phyloP scores from a whole-genome alignment of 1,284 basidiomycete genomes.

The Fomitopsis pinicola region DNA sequence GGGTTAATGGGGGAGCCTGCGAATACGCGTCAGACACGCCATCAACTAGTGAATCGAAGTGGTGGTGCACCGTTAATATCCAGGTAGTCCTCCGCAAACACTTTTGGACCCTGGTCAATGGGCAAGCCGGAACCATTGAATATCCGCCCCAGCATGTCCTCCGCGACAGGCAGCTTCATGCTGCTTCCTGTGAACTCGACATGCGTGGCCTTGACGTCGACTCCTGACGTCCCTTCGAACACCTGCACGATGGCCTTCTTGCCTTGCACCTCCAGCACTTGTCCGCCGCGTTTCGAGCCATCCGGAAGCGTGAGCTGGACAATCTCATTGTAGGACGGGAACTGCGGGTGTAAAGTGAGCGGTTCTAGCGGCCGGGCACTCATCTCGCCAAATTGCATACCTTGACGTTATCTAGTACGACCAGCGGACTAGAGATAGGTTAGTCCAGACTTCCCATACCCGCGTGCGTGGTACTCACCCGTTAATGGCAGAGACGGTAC shows the following conservation, averaged over 20 bases:
- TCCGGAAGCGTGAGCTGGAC: conserved; percentile 96
- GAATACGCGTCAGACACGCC: conserved; percentile 8
- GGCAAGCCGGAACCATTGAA: conserved; percentile 99
- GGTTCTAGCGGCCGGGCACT: neutral
- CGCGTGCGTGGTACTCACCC: conserved; percentile 53
- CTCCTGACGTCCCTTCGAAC: conserved; percentile 97
- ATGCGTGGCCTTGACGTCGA: conserved; percentile 96
- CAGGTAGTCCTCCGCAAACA: conserved; percentile 98
- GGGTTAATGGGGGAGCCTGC: conserved; percentile 98
- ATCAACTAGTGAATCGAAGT: neutral
- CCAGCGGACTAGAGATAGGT: conserved; percentile 70
- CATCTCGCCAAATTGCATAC: conserved; percentile 35
- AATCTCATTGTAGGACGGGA: conserved; percentile 99
- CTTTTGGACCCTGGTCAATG: conserved; percentile 98
- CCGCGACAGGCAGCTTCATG: conserved; percentile 99
- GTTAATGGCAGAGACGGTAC: conserved; percentile 95
- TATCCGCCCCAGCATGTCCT: conserved; percentile 98
- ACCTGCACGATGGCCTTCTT: conserved; percentile 99
- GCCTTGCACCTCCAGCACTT: conserved; percentile 97
- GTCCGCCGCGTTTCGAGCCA: conserved; percentile 92
- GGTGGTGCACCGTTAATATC: conserved; percentile 89
- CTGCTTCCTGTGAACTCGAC: conserved; percentile 98
- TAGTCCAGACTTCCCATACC: conserved; percentile 2
- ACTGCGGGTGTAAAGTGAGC: conserved; percentile 42
- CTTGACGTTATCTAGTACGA: conserved; percentile 98